phyloP scores from a whole-genome alignment of 2,329 filamentous ascomycete species.

The Mycogone perniciosa region DNA sequence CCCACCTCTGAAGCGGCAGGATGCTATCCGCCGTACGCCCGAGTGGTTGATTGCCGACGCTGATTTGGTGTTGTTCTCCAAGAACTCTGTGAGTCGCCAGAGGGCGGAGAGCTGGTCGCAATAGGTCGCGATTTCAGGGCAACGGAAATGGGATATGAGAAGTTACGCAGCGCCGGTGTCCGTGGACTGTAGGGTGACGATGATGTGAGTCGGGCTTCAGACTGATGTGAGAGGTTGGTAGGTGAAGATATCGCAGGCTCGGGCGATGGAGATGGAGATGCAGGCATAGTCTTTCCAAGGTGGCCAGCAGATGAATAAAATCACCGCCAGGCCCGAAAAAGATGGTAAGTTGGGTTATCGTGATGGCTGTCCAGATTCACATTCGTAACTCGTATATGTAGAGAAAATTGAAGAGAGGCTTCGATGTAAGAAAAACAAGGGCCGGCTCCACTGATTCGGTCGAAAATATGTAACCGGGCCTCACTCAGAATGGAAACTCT shows the following conservation, averaged over 20 bases:
- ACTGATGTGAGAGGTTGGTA: slow-evolving; percentile 6
- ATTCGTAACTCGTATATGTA: no score
- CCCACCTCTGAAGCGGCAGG: slow-evolving; percentile 7
- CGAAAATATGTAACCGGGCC: no score
- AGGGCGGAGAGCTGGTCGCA: not conserved
- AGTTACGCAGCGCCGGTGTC: slow-evolving; percentile 15
- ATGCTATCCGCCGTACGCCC: slow-evolving; percentile 10
- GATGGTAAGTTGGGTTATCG: not conserved
- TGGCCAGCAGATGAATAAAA: not conserved
- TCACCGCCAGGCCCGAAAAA: not conserved
- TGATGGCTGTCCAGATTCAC: no score
- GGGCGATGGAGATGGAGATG: not conserved
- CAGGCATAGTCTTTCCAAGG: slow-evolving; percentile 11
- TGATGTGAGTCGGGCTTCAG: slow-evolving; percentile 1
- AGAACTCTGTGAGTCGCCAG: not conserved
- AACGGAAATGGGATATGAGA: slow-evolving; percentile 18
- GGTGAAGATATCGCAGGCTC: slow-evolving; percentile 1
- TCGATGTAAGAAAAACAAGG: not conserved
- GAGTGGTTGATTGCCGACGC: not conserved
- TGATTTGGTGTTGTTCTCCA: slow-evolving; percentile 1
- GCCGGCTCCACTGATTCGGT: no score
- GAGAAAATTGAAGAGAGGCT: no score
- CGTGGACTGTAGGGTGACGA: not conserved
- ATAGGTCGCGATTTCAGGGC: slow-evolving; percentile 1
- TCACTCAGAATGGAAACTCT: no score